These are phyloP conservation scores for Bretschneidera sinensis DNA, from an alignment of 345 rosid species.

Conservation along the genomic window DNA sequence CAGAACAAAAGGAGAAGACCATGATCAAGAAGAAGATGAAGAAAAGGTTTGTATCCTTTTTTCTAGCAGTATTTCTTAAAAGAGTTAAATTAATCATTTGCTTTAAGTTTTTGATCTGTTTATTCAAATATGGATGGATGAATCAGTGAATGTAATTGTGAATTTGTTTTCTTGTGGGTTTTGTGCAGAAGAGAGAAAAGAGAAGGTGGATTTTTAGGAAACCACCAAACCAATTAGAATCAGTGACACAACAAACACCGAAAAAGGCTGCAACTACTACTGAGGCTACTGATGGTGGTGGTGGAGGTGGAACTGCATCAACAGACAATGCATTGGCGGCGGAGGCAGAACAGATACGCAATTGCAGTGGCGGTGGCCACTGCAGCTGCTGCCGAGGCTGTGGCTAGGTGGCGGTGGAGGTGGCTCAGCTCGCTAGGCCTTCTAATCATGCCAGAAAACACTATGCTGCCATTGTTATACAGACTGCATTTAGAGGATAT, in stretches of 20 bases:
- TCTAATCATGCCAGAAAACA: slow-evolving; percentile 22
- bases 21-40: slow-evolving; percentile 44
- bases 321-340: slow-evolving; percentile 10
- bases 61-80: neutral
- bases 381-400: slow-evolving; percentile 37
- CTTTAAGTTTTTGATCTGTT: neutral
- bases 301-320: too few relatives aligned
- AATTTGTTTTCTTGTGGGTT: neutral
- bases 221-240: slow-evolving; percentile 23
- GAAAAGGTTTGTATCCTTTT: slow-evolving; percentile 31
- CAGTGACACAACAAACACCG: slow-evolving; percentile 30
- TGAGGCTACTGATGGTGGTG: slow-evolving; percentile 8
- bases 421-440: slow-evolving; percentile 35
- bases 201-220: slow-evolving; percentile 52
- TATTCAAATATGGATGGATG: too few relatives aligned
- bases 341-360: slow-evolving; percentile 35
- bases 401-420: slow-evolving; percentile 29
- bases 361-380: slow-evolving; percentile 32
- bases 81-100: neutral
- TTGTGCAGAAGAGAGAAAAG: slow-evolving; percentile 44
- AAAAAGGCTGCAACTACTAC: slow-evolving; percentile 11
- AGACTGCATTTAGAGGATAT: too few relatives aligned
- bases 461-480: too few relatives aligned
- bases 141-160: too few relatives aligned
- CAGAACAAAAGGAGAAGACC: slow-evolving; percentile 33